phyloP scores from a whole-genome alignment of 1,284 basidiomycete species.

The Inonotus hispidus region DNA sequence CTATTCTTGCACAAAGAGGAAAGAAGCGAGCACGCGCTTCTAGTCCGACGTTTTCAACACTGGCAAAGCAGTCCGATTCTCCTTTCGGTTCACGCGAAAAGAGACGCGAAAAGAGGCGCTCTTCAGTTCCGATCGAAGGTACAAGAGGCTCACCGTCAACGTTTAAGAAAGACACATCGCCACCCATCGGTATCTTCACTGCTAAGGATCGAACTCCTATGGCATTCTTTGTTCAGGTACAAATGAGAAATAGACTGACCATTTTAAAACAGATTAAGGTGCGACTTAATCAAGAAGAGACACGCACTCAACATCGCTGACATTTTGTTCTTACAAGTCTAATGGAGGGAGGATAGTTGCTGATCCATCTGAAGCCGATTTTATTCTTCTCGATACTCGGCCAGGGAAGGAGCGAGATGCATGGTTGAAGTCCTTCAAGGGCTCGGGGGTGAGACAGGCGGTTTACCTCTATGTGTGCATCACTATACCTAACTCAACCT shows the following conservation, averaged over 20 bases:
- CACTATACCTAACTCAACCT: constrained; percentile 10
- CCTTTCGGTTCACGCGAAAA: background rate
- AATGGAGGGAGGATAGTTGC: constrained; percentile 53
- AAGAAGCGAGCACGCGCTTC: constrained; percentile 6
- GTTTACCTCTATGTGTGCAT: background rate
- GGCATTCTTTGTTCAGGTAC: constrained; percentile 17
- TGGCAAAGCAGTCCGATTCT: background rate
- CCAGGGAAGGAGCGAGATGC: constrained; percentile 41
- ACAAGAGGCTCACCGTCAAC: background rate
- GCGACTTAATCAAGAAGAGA: constrained; percentile 14
- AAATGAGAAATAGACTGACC: constrained; percentile 21
- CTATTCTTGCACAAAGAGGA: constrained; percentile 8
- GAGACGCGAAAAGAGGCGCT: constrained; percentile 1
- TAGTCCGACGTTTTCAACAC: background rate
- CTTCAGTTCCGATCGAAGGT: background rate
- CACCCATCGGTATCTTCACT: constrained; percentile 9
- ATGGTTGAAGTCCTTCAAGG: constrained; percentile 35
- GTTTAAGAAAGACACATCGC: background rate
- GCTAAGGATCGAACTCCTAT: constrained; percentile 10
- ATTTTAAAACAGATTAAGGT: constrained; percentile 55
- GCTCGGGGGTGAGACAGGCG: constrained; percentile 20
- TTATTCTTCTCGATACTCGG: constrained; percentile 46
- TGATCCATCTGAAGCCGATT: constrained; percentile 49
- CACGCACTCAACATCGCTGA: background rate
- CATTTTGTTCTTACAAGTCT: constrained; percentile 36